These are phyloP conservation scores for Geosiphon pyriformis DNA, from an alignment of 192 early-diverging fungal genomes.

Conservation along the genomic window DNA sequence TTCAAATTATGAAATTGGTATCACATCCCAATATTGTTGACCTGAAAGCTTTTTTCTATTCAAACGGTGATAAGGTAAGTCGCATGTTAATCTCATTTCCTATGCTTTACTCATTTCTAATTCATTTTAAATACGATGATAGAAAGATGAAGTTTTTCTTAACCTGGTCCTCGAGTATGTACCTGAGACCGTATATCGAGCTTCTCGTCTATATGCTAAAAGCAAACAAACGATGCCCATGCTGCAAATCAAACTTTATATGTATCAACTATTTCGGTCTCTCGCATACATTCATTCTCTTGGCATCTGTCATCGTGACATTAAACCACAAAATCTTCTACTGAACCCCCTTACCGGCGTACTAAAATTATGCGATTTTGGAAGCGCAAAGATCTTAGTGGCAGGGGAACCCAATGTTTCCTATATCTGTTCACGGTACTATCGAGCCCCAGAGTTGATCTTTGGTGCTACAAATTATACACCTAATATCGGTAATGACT, in stretches of 20 bases:
- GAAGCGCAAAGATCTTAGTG: constrained; percentile 90
- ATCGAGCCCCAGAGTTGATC: constrained; percentile 94
- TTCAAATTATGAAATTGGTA: constrained; percentile 91
- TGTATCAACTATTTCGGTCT: constrained; percentile 97
- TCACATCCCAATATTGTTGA: constrained; percentile 90
- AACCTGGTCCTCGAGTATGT: constrained; percentile 95
- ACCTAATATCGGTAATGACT: constrained; percentile 53
- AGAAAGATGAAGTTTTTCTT: constrained; percentile 91
- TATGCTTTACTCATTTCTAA: not conserved
- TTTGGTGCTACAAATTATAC: constrained; percentile 94
- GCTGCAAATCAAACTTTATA: constrained; percentile 94
- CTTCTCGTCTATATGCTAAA: constrained; percentile 85
- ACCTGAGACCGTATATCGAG: constrained; percentile 95
- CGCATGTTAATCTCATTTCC: not conserved
- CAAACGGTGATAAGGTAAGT: constrained; percentile 78
- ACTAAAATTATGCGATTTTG: constrained; percentile 98
- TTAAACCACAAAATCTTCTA: constrained; percentile 98
- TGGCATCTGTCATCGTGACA: constrained; percentile 98
- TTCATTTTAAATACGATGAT: constrained; percentile 2
- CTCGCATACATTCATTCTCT: constrained; percentile 94
- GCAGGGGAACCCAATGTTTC: constrained; percentile 97
- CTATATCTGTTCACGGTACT: constrained; percentile 97
- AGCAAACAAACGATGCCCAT: constrained; percentile 92
- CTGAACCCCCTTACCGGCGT: constrained; percentile 86
- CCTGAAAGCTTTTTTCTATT: constrained; percentile 91